These are phyloP conservation scores for Halenospora varia DNA, from an alignment of 495 filamentous ascomycete genomes.

Conservation along the genomic window DNA sequence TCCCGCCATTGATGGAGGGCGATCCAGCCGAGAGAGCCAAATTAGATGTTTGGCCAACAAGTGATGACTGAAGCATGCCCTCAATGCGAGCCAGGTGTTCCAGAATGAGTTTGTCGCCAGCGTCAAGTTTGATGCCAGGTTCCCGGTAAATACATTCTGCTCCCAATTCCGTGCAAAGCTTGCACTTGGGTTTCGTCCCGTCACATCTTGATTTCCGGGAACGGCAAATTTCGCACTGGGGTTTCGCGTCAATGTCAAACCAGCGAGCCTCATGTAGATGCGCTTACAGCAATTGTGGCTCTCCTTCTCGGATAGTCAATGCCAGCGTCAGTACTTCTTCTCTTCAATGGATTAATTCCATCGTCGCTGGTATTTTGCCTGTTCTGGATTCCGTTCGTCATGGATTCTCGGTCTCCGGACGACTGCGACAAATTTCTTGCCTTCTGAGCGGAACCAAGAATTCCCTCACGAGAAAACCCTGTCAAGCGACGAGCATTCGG, in stretches of 20 bases:
- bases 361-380: slow-evolving; percentile 39
- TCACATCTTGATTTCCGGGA: slow-evolving; percentile 81
- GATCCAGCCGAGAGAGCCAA: slow-evolving; percentile 49
- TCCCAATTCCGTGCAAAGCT: slow-evolving; percentile 75
- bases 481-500: slow-evolving; percentile 41
- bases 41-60: slow-evolving; percentile 47
- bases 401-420: slow-evolving; percentile 33
- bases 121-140: slow-evolving; percentile 82
- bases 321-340: slow-evolving; percentile 61
- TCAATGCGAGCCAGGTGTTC: slow-evolving; percentile 75
- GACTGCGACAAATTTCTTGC: slow-evolving; percentile 51
- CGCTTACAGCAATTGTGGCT: slow-evolving; percentile 68
- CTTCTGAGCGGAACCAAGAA: slow-evolving; percentile 54
- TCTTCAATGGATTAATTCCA: slow-evolving; percentile 52
- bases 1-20: slow-evolving; percentile 63
- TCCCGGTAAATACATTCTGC: slow-evolving; percentile 82
- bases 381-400: slow-evolving; percentile 37
- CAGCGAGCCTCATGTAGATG: slow-evolving; percentile 3
- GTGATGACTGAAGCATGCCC: slow-evolving; percentile 64
- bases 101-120: slow-evolving; percentile 79
- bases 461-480: slow-evolving; percentile 52
- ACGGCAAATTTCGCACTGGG: slow-evolving; percentile 78
- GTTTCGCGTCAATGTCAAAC: slow-evolving; percentile 1
- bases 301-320: slow-evolving; percentile 66
- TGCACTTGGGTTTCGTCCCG: slow-evolving; percentile 77